Conservation (phyloP, 371 early-diverging fungal species). For the Saksenaea oblongispora region DNA sequence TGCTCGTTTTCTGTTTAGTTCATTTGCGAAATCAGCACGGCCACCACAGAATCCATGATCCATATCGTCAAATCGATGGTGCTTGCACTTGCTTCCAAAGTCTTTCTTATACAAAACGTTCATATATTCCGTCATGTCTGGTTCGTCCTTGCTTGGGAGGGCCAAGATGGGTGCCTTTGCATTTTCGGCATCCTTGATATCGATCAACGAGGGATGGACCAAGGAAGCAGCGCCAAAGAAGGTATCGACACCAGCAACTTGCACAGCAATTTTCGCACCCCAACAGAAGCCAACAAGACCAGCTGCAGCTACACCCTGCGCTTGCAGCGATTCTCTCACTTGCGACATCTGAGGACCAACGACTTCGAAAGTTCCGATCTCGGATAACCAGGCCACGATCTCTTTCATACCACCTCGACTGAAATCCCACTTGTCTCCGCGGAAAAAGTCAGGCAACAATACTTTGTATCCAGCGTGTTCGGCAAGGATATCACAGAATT, state of each 20-base stretch:
- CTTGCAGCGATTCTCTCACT: conserved; percentile 33
- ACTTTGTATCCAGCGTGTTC: conserved; percentile 54
- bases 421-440: conserved; percentile 37
- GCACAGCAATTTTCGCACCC: conserved; percentile 57
- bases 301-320: conserved; percentile 35
- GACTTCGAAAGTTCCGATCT: conserved; percentile 32
- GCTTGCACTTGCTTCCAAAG: conserved; percentile 35
- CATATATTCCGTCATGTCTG: conserved; percentile 34
- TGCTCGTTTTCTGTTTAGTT: conserved; percentile 47
- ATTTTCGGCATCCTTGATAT: conserved; percentile 30
- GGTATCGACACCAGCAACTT: conserved; percentile 37
- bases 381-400: conserved; percentile 30
- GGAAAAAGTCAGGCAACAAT: conserved; percentile 64
- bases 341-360: conserved; percentile 29
- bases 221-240: conserved; percentile 36
- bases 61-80: conserved; percentile 55
- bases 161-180: conserved; percentile 42
- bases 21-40: conserved; percentile 61
- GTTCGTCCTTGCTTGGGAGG: conserved; percentile 54
- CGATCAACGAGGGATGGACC: conserved; percentile 49
- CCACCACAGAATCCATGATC: conserved; percentile 73
- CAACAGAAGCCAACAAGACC: conserved; percentile 65
- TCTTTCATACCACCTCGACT: conserved; percentile 20
- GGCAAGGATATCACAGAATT: conserved; percentile 64
- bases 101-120: conserved; percentile 31